phyloP scores from a whole-genome alignment of 352 stramenopile genomes.

The Phytophthora kernoviae region DNA sequence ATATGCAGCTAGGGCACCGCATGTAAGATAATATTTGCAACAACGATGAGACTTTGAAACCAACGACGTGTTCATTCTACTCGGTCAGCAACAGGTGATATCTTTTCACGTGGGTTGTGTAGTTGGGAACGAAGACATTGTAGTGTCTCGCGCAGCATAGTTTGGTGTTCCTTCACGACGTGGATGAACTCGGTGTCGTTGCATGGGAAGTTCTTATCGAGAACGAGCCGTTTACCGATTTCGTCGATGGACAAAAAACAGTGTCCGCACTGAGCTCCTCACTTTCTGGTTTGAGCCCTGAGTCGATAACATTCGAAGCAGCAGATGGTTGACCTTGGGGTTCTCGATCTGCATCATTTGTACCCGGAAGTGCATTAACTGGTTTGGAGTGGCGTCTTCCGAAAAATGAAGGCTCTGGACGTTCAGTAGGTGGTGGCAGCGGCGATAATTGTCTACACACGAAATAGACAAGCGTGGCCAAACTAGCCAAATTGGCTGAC shows the following conservation, averaged over 20 bases:
- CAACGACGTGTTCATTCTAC: neutral
- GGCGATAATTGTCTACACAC: constrained; percentile 47
- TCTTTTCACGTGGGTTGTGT: constrained; percentile 3
- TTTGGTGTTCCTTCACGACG: constrained; percentile 36
- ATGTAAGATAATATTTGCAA: constrained; percentile 44
- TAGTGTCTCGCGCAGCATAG: constrained; percentile 13
- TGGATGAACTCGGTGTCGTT: constrained; percentile 26
- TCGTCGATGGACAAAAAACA: constrained; percentile 33
- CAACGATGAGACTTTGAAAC: neutral
- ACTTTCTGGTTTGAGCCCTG: constrained; percentile 2
- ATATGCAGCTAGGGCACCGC: constrained; percentile 10
- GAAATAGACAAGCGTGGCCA: constrained; percentile 62
- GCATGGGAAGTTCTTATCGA: constrained; percentile 35
- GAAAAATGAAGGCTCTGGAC: constrained; percentile 9
- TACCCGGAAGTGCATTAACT: constrained; percentile 1
- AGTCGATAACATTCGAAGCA: neutral
- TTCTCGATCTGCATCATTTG: neutral
- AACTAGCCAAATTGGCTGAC: constrained; percentile 43
- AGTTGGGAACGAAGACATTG: constrained; percentile 16
- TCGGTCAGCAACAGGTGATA: neutral
- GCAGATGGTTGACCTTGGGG: neutral
- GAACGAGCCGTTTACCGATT: constrained; percentile 32
- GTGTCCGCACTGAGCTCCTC: constrained; percentile 1
- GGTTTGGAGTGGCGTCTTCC: constrained; percentile 19
- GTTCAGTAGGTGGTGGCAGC: constrained; percentile 33